Evolutionary conservation across 495 filamentous ascomycete species (phyloP).

Genomic region (Hypoxylon rickii): DNA sequence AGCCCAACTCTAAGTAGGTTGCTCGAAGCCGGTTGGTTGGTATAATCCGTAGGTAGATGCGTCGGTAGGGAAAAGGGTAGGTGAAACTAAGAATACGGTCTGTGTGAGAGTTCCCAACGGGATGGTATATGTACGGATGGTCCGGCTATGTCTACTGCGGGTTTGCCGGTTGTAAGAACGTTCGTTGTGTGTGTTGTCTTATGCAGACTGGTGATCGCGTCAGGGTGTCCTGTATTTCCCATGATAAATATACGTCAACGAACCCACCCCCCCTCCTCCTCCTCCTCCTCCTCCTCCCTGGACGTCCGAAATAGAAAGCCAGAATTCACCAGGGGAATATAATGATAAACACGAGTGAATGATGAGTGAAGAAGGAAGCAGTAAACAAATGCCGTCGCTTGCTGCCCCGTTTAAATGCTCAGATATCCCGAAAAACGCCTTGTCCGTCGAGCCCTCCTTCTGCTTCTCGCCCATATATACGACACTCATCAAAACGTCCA

Average conservation of each 20-base stretch:
- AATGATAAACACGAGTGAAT: constrained; percentile 16
- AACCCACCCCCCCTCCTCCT: not conserved
- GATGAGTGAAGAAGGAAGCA: constrained; percentile 20
- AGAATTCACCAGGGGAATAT: constrained; percentile 8
- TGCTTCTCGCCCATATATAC: constrained; percentile 13
- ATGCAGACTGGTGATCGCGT: not conserved
- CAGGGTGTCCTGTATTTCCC: too few relatives aligned
- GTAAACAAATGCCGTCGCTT: constrained; percentile 35
- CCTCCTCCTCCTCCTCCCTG: not conserved
- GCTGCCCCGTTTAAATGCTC: constrained; percentile 34
- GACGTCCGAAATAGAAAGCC: constrained; percentile 1
- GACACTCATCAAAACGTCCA: constrained; percentile 41
- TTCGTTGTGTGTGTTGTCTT: constrained; percentile 12
- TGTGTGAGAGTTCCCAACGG: not conserved
- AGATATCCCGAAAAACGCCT: constrained; percentile 23
- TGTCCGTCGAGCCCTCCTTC: constrained; percentile 10
- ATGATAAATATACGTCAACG: constrained; percentile 14
- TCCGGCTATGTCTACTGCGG: constrained; percentile 23
- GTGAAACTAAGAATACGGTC: not conserved
- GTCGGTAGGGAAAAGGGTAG: not conserved
- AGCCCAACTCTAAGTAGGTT: too few relatives aligned
- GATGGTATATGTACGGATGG: constrained; percentile 20
- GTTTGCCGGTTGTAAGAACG: not conserved
- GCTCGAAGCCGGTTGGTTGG: too few relatives aligned
- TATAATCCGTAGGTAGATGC: too few relatives aligned